phyloP scores from a whole-genome alignment of 306 rosid species.

The Prunus davidiana region DNA sequence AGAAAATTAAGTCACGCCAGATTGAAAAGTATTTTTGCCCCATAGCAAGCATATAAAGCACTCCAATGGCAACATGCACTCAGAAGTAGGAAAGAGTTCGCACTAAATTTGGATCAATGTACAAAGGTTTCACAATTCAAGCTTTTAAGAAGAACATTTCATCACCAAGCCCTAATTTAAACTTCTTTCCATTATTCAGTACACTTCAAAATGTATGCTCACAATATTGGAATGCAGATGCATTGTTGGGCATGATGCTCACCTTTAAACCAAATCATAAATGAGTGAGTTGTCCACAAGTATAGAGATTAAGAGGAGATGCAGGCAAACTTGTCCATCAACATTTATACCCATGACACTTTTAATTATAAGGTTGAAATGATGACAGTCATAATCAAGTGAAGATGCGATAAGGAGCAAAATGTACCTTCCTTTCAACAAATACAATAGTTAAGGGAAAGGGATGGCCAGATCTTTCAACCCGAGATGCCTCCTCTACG shows the following conservation, averaged over 20 bases:
- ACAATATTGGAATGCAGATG: neutral
- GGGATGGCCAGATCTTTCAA: constrained; percentile 65
- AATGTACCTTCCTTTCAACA: constrained; percentile 80
- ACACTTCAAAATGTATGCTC: neutral
- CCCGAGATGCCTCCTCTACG: constrained; percentile 72
- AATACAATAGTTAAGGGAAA: constrained; percentile 78
- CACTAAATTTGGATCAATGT: neutral
- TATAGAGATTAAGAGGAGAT: neutral
- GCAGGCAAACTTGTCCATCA: neutral
- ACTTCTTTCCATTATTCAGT: neutral
- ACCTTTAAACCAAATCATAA: constrained; percentile 1
- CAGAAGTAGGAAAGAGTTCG: neutral
- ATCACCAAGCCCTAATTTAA: constrained; percentile 1
- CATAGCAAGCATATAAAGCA: neutral
- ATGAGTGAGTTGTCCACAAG: neutral
- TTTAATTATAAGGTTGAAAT: neutral
- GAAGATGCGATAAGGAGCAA: neutral
- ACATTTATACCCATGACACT: neutral
- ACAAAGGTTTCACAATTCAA: neutral
- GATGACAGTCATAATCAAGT: constrained; percentile 10
- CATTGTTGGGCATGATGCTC: neutral
- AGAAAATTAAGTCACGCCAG: neutral
- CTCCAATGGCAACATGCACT: neutral
- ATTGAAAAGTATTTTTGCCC: neutral
- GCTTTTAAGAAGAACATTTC: neutral